A percentile compares a stretch with the other conserved stretches of the same genome.
These are phyloP conservation scores for Rosa persica DNA, from an alignment of 306 rosid species.

Conservation along the genomic window DNA sequence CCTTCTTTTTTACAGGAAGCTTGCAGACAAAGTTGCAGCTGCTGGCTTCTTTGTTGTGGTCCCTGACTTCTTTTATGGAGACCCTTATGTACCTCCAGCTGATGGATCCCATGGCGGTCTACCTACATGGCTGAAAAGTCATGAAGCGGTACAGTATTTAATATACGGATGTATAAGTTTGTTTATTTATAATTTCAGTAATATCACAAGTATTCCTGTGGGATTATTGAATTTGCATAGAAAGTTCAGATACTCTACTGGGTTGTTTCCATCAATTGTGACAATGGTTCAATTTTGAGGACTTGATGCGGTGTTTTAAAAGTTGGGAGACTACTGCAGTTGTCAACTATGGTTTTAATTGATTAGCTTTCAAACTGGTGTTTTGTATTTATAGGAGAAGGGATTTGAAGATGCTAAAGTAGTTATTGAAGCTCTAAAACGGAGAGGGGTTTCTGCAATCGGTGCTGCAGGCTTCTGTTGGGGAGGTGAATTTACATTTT, in stretches of 20 bases:
- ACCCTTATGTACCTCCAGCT: conserved; percentile 44
- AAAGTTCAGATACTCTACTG: neutral
- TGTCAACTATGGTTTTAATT: neutral
- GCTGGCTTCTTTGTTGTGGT: conserved; percentile 57
- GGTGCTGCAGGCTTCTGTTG: conserved; percentile 71
- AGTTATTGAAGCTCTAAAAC: conserved; percentile 49
- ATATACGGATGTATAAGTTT: too few relatives aligned
- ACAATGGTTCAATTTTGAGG: neutral
- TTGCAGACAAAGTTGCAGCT: conserved; percentile 54
- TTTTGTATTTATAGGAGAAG: conserved; percentile 38
- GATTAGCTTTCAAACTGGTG: neutral
- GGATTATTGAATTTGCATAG: too few relatives aligned
- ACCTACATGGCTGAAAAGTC: conserved; percentile 37
- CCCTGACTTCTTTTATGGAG: conserved; percentile 60
- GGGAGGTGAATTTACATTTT: conserved; percentile 50
- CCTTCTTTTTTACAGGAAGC: conserved; percentile 21
- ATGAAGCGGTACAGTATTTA: conserved; percentile 30
- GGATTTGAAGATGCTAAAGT: conserved; percentile 47
- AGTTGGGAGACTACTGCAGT: neutral
- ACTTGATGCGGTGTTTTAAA: neutral
- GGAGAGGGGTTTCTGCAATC: conserved; percentile 47
- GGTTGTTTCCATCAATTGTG: conserved; percentile 1
- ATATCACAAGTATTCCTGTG: too few relatives aligned
- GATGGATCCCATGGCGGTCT: conserved; percentile 23
- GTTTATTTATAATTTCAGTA: too few relatives aligned